Conservation (phyloP, 352 stramenopile species). For the Globisporangium cystogenes region DNA sequence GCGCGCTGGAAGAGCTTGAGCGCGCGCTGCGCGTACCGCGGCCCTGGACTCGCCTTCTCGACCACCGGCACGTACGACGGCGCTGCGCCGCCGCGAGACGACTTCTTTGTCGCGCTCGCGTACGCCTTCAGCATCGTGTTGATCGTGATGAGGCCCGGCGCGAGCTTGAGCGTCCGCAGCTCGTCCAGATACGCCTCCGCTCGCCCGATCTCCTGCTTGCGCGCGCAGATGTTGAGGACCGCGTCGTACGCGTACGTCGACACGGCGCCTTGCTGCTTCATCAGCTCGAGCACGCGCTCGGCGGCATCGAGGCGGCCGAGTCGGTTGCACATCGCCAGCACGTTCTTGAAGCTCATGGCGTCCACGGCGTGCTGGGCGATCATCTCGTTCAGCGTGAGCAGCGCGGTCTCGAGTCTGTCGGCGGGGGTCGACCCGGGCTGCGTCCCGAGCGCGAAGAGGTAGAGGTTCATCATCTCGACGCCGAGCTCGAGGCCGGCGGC, state of each 20-base stretch:
- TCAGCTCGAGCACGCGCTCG: slow-evolving; percentile 25
- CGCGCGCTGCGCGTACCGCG: slow-evolving; percentile 23
- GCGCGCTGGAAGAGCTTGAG: slow-evolving; percentile 15
- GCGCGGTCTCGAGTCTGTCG: slow-evolving; percentile 17
- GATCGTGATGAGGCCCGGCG: slow-evolving; percentile 34
- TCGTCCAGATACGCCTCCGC: slow-evolving; percentile 32
- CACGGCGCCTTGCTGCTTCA: slow-evolving; percentile 21
- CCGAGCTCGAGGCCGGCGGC: neutral
- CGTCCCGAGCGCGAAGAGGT: slow-evolving; percentile 6
- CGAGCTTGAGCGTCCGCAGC: slow-evolving; percentile 20
- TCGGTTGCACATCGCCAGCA: slow-evolving; percentile 31
- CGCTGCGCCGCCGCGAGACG: neutral
- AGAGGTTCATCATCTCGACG: slow-evolving; percentile 11
- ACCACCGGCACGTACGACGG: neutral
- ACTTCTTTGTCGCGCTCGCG: slow-evolving; percentile 8
- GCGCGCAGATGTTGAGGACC: slow-evolving; percentile 38
- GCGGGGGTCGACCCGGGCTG: neutral
- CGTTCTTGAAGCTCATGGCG: slow-evolving; percentile 26
- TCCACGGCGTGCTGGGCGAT: slow-evolving; percentile 14
- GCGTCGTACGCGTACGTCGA: slow-evolving; percentile 30
- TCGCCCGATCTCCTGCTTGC: slow-evolving; percentile 19
- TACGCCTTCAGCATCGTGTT: slow-evolving; percentile 51
- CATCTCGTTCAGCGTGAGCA: slow-evolving; percentile 33
- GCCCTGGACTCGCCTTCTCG: too few relatives aligned
- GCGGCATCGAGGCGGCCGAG: slow-evolving; percentile 22